phyloP scores from a whole-genome alignment of 2,329 filamentous ascomycete genomes.

The Phaeosphaeria sp. region DNA sequence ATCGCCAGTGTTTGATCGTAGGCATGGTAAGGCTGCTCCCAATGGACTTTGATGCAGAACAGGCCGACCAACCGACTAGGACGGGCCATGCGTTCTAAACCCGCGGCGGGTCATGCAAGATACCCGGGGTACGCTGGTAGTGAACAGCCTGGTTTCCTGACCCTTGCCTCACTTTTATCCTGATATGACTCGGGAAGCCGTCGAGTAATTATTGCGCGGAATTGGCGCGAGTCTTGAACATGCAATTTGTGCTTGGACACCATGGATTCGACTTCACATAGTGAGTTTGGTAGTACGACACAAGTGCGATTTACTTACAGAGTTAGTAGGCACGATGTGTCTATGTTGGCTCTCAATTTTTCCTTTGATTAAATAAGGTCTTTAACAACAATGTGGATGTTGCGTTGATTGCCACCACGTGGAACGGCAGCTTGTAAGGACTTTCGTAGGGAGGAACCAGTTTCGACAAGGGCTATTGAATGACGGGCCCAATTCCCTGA shows the following conservation, averaged over 20 bases:
- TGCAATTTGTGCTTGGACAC: background rate
- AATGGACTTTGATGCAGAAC: background rate
- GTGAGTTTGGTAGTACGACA: too few species aligned
- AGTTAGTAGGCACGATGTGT: background rate
- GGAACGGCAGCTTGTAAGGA: background rate
- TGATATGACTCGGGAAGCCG: background rate
- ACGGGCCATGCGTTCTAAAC: constrained; percentile 3
- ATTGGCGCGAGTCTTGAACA: background rate
- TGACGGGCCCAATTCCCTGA: background rate
- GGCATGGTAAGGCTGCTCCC: background rate
- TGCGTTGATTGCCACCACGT: background rate
- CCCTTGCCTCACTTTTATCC: background rate
- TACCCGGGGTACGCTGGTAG: background rate
- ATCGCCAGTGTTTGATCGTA: constrained; percentile 1
- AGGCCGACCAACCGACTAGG: background rate
- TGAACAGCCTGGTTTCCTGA: background rate
- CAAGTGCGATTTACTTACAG: background rate
- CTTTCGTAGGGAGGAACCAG: background rate
- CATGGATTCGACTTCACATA: background rate
- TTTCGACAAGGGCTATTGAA: background rate
- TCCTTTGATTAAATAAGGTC: background rate
- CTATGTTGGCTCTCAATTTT: background rate
- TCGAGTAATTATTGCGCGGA: background rate
- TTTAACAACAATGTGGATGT: background rate
- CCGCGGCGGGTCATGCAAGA: background rate